Base-by-base conservation (phyloP, 106 monocot genomes). In the Acanthochlamys bracteata region DNA sequence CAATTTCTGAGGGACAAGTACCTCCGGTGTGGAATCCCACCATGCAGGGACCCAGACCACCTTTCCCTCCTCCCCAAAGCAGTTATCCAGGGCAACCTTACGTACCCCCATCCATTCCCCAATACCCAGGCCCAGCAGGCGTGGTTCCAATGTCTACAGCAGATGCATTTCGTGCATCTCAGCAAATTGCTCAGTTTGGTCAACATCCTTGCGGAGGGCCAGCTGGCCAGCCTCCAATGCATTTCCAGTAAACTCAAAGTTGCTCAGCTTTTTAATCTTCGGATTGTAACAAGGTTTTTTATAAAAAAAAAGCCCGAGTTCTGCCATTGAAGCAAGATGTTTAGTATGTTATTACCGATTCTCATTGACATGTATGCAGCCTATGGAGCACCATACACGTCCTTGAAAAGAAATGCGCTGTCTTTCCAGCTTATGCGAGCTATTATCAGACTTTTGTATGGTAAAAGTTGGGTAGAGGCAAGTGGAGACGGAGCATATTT, bases 21-120 rank as follows among this genome's bases (percentile, higher is more conserved):
- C 68, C 72, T 68, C 68, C 72, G 12, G 70, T 65, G 45, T 88
- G 88, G 88, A 67, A 83, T 63, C 67, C 74, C 24, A 71, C 41
- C 75, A 64, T 68, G 70, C 80, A 69, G 14, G 69, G 57, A 9
- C 60, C 64, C 0, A 41, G 60, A 39, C 71, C 71, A 6, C 19
- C 43, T 20, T 78, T 42, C 59, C 71, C 24, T n/a, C 19, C 75
- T 3, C 46, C 74, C 22, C 24, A 73, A 16, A 55, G 59, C 66
- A 54, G 63, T 1, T 67, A 66, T 20, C 23, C 74, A 0, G 59
- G 71, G 21, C 71, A 65, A 21, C 10, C 72, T 45, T 69, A 25
- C 20, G 22, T 40, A 12, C 55, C 75, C 11, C 7, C 60, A 0
- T 26, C 65, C 26, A 39, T 14, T 24, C 21, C 67, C 10, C 79